Evolutionary conservation across 176 grass and related monocot genomes (phyloP).

Genomic region (Aegilops tauschii): DNA sequence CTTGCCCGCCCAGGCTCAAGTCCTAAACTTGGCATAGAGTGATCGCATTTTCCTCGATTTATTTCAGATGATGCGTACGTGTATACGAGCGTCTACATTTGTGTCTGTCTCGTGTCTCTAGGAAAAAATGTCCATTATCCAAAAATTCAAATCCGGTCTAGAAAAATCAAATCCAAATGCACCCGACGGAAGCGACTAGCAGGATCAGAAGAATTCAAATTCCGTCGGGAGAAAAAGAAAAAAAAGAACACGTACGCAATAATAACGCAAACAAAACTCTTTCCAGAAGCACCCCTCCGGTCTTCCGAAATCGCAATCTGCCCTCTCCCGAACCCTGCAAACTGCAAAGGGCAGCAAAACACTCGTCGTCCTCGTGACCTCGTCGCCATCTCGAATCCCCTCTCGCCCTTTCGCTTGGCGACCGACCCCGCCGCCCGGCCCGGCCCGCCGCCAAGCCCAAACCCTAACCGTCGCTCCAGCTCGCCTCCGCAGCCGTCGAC

Average conservation of each 20-base stretch:
- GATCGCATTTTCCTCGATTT: no score
- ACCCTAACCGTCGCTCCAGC: conserved; percentile 42
- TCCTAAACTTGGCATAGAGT: no score
- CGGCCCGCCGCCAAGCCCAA: conserved; percentile 11
- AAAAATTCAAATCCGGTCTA: no score
- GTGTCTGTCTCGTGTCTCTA: no score
- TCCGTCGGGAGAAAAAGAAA: no score
- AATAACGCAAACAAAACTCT: background rate
- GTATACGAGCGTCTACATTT: no score
- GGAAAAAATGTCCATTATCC: no score
- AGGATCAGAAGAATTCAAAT: no score
- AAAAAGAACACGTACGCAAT: background rate
- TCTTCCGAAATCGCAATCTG: background rate
- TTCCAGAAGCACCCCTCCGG: background rate
- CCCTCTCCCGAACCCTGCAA: background rate
- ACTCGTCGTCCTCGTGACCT: background rate
- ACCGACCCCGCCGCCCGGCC: background rate
- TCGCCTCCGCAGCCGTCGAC: background rate
- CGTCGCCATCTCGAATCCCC: conserved; percentile 25
- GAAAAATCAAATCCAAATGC: no score
- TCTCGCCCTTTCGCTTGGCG: background rate
- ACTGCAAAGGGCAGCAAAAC: background rate
- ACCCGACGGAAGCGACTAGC: no score
- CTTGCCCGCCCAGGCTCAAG: no score
- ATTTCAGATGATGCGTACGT: no score